phyloP scores from a whole-genome alignment of 2,329 filamentous ascomycete species.

The Ploettnerulaceae sp. region DNA sequence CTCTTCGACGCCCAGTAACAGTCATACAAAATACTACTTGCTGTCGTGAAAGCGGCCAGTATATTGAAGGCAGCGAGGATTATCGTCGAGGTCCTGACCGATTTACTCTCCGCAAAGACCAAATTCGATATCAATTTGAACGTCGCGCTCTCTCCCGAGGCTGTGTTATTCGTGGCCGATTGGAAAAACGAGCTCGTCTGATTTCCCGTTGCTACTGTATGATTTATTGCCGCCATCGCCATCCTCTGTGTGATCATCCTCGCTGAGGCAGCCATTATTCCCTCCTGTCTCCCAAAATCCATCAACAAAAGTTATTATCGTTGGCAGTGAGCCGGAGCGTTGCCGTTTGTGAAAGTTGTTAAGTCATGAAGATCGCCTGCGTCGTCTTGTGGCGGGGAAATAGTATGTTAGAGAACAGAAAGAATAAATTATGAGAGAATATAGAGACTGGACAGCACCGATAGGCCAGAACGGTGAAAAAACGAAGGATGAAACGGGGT shows the following conservation, averaged over 20 bases:
- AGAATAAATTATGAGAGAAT: conserved; percentile 19
- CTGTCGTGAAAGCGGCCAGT: conserved; percentile 51
- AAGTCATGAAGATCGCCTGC: conserved; percentile 32
- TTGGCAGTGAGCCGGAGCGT: conserved; percentile 32
- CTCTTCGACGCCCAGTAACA: conserved; percentile 35
- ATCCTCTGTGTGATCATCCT: conserved; percentile 26
- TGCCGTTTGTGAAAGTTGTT: conserved; percentile 27
- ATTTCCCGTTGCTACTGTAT: conserved; percentile 4
- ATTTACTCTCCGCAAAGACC: conserved; percentile 40
- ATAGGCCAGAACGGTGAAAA: conserved; percentile 29
- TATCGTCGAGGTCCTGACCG: conserved; percentile 56
- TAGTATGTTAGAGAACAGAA: conserved; percentile 16
- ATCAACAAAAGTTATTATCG: conserved; percentile 17
- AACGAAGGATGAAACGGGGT: conserved; percentile 29
- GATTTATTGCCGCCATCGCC: conserved; percentile 4
- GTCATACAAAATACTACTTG: conserved; percentile 52
- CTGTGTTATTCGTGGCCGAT: conserved; percentile 9
- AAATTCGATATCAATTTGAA: conserved; percentile 28
- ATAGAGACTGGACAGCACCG: conserved; percentile 26
- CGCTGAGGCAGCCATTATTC: conserved; percentile 23
- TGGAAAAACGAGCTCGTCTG: conserved; percentile 6
- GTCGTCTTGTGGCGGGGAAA: conserved; percentile 15
- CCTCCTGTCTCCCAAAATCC: conserved; percentile 14
- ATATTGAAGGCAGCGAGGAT: conserved; percentile 59
- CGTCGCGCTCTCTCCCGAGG: conserved; percentile 15